Conservation (phyloP, 768 basidiomycete genomes). For the Macrolepiota fuliginosa region DNA sequence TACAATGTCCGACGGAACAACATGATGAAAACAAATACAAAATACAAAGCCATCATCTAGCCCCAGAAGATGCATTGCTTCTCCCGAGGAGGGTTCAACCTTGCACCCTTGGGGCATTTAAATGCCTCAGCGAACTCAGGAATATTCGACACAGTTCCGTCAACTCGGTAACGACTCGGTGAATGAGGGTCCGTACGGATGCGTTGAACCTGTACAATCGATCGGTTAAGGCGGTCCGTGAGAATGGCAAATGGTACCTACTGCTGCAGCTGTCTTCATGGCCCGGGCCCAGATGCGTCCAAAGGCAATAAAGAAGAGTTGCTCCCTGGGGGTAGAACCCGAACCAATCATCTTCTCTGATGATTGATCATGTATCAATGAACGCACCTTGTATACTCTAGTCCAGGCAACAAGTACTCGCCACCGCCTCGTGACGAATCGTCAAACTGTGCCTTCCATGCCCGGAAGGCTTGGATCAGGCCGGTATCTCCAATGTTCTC, state of each 20-base stretch:
- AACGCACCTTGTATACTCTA: slow-evolving; percentile 66
- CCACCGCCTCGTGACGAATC: slow-evolving; percentile 53
- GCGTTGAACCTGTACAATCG: slow-evolving; percentile 54
- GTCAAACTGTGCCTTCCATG: slow-evolving; percentile 82
- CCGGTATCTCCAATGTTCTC: slow-evolving; percentile 91
- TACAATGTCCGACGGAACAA: not conserved
- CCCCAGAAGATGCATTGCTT: slow-evolving; percentile 83
- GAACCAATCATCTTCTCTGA: not conserved
- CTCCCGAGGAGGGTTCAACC: slow-evolving; percentile 83
- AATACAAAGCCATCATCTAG: slow-evolving; percentile 21
- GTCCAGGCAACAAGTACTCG: slow-evolving; percentile 80
- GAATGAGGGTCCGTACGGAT: slow-evolving; percentile 90
- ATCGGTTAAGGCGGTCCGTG: not conserved
- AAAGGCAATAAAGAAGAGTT: slow-evolving; percentile 92
- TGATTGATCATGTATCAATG: not conserved
- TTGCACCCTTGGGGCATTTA: slow-evolving; percentile 72
- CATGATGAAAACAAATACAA: slow-evolving; percentile 1
- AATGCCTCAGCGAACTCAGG: slow-evolving; percentile 89
- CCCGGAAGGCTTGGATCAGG: slow-evolving; percentile 82
- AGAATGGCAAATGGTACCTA: slow-evolving; percentile 29
- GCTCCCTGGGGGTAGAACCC: slow-evolving; percentile 52
- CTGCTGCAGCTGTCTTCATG: slow-evolving; percentile 76
- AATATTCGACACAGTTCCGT: slow-evolving; percentile 85
- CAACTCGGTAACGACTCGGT: slow-evolving; percentile 73
- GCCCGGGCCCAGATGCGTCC: slow-evolving; percentile 85